Evolutionary conservation across 768 basidiomycete species (phyloP), one percentile per base, ranked within the genome.

Genomic region (Mycena maculata): DNA sequence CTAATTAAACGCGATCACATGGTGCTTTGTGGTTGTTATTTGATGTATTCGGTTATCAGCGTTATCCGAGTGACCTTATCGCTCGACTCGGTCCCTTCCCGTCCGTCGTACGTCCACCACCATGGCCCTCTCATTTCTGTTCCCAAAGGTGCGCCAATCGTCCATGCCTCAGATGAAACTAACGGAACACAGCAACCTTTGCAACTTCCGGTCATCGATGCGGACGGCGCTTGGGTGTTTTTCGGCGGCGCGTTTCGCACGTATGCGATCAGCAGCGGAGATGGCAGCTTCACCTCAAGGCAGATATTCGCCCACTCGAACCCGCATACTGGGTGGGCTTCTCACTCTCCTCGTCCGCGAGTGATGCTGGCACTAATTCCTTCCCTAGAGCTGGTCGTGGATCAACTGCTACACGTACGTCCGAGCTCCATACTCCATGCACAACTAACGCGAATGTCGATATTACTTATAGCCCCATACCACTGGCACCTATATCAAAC

Each of bases 401-500:
- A 42, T 74, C 73, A 53, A 76, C 72, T 38, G 73, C 75, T 23
- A 76, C 75, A 22, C 75, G 75, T 74, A 57, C 3, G 70, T 56
- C 7, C 4, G 27, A 53, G 49, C 31, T 39, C 13, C 41, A 30
- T 28, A 31, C 1, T 13, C 30, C 9, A 7, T 8, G 6, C 5
- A 25, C 3, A 25, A 39, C 49, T 54, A 41, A 61, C 33, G n/a
- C 28, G 5, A 13, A 62, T 36, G 3, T 25, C 48, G 50, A 28
- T 57, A 22, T 3, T 39, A n/a, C n/a, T n/a, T n/a, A n/a, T n/a
- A 75, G 75, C 75, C 23, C 75, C 75, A 38, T 74, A 74, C 60
- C 75, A 76, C 59, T 74, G 73, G 73, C 75, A 76, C 60, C 60
- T 76, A 8, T 74, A 73, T 44, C 75, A 76, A 55, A 76, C 75